Evolutionary conservation across 2,329 filamentous ascomycete species (phyloP), one percentile per base, ranked within the genome.

Genomic region (Aspergillus hiratsukae): DNA sequence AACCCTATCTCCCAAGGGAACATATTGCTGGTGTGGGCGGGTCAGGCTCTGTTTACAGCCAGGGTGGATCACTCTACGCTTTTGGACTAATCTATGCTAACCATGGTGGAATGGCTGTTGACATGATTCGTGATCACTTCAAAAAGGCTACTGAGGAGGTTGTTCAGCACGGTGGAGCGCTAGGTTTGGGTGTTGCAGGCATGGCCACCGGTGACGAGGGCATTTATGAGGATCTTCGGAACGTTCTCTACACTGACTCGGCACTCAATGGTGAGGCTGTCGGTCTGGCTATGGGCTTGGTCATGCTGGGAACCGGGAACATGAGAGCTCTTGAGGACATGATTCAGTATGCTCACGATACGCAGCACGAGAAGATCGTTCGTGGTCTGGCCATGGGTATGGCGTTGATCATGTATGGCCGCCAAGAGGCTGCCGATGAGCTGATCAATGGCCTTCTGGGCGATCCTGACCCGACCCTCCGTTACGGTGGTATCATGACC

Each of bases 401-500:
- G 91, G 91, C 94, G 10, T 81, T 99, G 58, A 96, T 99, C 78
- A 97, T 97, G 93, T 99, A 94, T 67, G 91, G 89, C 49, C 89
- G 91, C 58, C 92, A 97, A 76, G 94, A 99, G 75, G 88, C 88
- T 61, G 94, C 94, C 11, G 94, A 99, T 74, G 89, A 94, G 69
- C 84, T 97, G 66, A 95, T 99, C 63, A 93, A 96, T 69, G 91
- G 90, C 49, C 86, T 99, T 1, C 83, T 99, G 37, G 91, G 91
- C 61, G 94, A 99, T 66, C 90, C 94, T 1, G 93, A 99, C 71
- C 91, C 94, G 64, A 93, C 91, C 7, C 81, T 99, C 59, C 87
- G 94, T 64, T 99, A 99, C 66, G 94, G 94, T 72, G 94, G 94
- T 79, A 96, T 99, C 74, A 91, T 99, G 86, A 96, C 94, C n/a